These are phyloP conservation scores for Acer negundo DNA, from an alignment of 345 rosid species.

Conservation along the genomic window DNA sequence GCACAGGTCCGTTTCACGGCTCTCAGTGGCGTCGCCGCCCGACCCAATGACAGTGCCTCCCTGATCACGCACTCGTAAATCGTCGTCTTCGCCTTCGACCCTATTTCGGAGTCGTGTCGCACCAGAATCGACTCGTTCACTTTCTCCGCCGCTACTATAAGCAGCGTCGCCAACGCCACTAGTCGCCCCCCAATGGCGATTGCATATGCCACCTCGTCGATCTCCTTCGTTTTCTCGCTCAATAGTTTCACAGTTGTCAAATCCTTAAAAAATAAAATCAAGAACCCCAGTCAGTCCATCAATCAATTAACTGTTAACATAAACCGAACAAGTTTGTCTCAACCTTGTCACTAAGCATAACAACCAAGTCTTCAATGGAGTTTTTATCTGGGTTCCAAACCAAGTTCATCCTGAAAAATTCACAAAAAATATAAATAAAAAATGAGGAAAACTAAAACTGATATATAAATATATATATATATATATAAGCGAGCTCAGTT, in stretches of 20 bases:
- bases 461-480: too few species aligned
- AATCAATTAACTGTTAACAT: neutral
- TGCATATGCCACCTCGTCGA: conserved; percentile 52
- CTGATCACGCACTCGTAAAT: conserved; percentile 60
- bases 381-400: conserved; percentile 59
- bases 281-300: neutral
- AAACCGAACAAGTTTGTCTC: conserved; percentile 14
- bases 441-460: neutral
- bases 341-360: conserved; percentile 66
- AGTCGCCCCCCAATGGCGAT: conserved; percentile 53
- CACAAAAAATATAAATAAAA: neutral
- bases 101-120: conserved; percentile 38
- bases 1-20: conserved; percentile 25
- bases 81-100: conserved; percentile 47
- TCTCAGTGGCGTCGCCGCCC: conserved; percentile 20
- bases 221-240: conserved; percentile 58
- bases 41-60: conserved; percentile 50
- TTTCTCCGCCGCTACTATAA: conserved; percentile 54
- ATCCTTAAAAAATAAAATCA: conserved; percentile 32
- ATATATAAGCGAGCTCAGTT: conserved; percentile 1
- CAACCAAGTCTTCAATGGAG: conserved; percentile 57
- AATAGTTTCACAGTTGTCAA: conserved; percentile 56
- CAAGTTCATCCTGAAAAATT: conserved; percentile 47
- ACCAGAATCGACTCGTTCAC: conserved; percentile 44
- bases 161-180: conserved; percentile 54